Evolutionary conservation across 202 grass and related monocot genomes (phyloP).

Genomic region (Bolboschoenoplectus hybrid): DNA sequence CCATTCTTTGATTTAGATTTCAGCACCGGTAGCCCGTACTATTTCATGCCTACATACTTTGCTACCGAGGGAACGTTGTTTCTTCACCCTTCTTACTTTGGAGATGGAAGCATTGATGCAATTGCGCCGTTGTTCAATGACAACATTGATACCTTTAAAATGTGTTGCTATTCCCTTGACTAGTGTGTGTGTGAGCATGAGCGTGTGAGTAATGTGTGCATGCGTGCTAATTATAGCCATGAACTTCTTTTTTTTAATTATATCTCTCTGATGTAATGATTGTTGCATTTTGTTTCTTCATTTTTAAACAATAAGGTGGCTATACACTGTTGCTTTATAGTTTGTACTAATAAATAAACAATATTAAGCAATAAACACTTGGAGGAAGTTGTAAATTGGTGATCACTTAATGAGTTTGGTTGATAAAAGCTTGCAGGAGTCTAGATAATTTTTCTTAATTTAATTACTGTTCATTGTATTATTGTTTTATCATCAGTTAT

Average conservation of each 20-base stretch:
- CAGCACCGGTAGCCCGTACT: slow-evolving; percentile 47
- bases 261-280: background rate
- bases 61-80: slow-evolving; percentile 64
- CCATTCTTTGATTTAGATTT: slow-evolving; percentile 73
- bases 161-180: slow-evolving; percentile 61
- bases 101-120: slow-evolving; percentile 67
- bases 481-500: background rate
- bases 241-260: background rate
- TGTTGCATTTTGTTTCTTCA: background rate
- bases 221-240: background rate
- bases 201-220: background rate
- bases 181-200: slow-evolving; percentile 23
- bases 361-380: background rate
- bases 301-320: background rate
- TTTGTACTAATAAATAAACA: background rate
- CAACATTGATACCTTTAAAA: slow-evolving; percentile 61
- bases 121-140: slow-evolving; percentile 54
- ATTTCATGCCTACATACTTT: slow-evolving; percentile 74
- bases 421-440: background rate
- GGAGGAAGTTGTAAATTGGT: background rate
- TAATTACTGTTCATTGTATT: background rate
- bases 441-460: background rate
- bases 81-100: slow-evolving; percentile 61
- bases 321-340: background rate
- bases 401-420: background rate